Evolutionary conservation across 192 early-diverging fungal species (phyloP), one percentile per base, ranked within the genome.

Genomic region (Gaertneriomyces sp.): DNA sequence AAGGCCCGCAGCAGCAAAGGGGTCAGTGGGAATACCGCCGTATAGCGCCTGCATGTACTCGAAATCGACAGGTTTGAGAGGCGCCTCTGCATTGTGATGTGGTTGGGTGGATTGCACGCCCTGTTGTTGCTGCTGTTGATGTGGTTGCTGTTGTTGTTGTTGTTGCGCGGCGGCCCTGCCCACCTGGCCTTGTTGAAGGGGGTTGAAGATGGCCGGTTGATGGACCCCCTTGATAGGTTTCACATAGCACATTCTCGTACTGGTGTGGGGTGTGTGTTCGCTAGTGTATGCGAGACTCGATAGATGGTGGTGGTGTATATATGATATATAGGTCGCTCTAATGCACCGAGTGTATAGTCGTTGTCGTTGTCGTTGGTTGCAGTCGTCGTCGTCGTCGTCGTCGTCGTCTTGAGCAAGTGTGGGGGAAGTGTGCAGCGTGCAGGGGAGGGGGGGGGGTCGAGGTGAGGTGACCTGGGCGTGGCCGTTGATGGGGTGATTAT

Each of bases 401-500:
- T 33, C 25, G 25, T 33, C 25, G 25, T 33, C 25, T 0, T 33
- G 25, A 33, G 25, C 0, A 2, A 33, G 25, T 33, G 25, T 33
- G 25, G 25, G 25, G 25, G 25, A 33, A 33, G 25, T 4, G 61
- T 11, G 51, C 4, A 11, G 52, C 11, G 41, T 57, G 41, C 46
- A 67, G 53, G 11, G 65, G 65, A 19, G 57, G 65, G 4, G 65
- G 65, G 65, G 52, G 60, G 16, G 65, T 45, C 10, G 65, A 56
- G 44, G 59, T 14, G 16, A 56, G 14, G 9, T 54, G 65, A 4
- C 43, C 45, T 6, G 65, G 65, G 19, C 56, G 53, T 12, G 57
- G 53, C 42, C 49, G 49, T 41, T 63, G 61, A 11, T 9, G 46
- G 9, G 46, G 46, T 11, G 46, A n/a, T 39, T 11, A 40, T 39